Percentiles rank a stretch among this genome's conserved stretches.
Evolutionary conservation across 495 filamentous ascomycete genomes (phyloP).

Genomic region (Aspergillus haitiensis): DNA sequence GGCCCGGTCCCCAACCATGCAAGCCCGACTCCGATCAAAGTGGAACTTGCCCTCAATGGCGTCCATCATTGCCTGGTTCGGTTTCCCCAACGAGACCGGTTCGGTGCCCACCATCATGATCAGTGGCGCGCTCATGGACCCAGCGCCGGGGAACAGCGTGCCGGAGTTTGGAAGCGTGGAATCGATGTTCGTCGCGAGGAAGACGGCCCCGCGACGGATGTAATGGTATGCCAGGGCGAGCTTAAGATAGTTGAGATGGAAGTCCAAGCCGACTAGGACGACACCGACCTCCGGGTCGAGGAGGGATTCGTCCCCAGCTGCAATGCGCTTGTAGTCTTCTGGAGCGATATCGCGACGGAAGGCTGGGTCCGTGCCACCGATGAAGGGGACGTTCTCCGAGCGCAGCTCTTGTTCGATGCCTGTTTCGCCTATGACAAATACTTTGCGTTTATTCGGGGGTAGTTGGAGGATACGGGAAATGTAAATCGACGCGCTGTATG

Average conservation of each 20-base stretch:
- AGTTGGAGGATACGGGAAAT: conserved; percentile 89
- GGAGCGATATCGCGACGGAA: conserved; percentile 73
- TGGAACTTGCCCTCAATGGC: conserved; percentile 93
- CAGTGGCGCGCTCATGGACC: conserved; percentile 76
- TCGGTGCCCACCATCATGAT: conserved; percentile 68
- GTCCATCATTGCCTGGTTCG: conserved; percentile 99
- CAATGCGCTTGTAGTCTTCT: conserved; percentile 74
- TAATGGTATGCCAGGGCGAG: conserved; percentile 81
- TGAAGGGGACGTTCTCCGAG: conserved; percentile 71
- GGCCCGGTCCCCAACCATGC: conserved; percentile 94
- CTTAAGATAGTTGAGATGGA: conserved; percentile 94
- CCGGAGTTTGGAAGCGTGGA: conserved; percentile 77
- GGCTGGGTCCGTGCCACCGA: conserved; percentile 85
- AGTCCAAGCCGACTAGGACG: conserved; percentile 87
- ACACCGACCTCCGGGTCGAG: conserved; percentile 86
- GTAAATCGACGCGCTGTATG: conserved; percentile 93
- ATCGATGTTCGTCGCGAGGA: conserved; percentile 92
- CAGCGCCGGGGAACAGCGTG: conserved; percentile 87
- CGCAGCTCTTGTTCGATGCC: conserved; percentile 88
- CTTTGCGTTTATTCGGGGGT: conserved; percentile 76
- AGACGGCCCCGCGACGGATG: conserved; percentile 76
- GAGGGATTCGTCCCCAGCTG: conserved; percentile 62
- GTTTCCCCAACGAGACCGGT: conserved; percentile 84
- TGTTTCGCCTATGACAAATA: conserved; percentile 87
- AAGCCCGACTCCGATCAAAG: conserved; percentile 79